Evolutionary conservation across 148 eudicot species (phyloP), one percentile per base, ranked within the genome.

Genomic region (Diospyros kaki): DNA sequence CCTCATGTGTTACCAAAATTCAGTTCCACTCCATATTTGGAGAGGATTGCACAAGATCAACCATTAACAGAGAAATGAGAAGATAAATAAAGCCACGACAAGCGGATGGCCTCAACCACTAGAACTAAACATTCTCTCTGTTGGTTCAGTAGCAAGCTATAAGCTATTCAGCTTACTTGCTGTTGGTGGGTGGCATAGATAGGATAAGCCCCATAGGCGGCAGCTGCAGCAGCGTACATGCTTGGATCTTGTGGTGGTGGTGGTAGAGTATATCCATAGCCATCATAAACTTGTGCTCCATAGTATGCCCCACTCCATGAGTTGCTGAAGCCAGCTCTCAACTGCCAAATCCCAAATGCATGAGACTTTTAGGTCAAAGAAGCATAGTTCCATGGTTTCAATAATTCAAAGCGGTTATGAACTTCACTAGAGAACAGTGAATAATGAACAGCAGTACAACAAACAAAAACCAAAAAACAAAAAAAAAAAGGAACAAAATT

Each of bases 231-330:
- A 14, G 88, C 88, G 64, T 92, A 94, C 98, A 94, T 85, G 79
- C 82, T 76, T 45, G 96, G 98, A 81, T 92, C 93, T 10, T 87
- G 92, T n/a, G 91, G 92, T n/a, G 91, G 93, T 15, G 87, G 92
- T 6, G 92, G 95, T 73, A 94, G 14, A 4, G 89, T 84, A 60
- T 87, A 94, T 15, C 92, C 96, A 60, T 89, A 94, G 4, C 94
- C 92, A 4, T 94, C 96, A 28, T 87, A 92, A 12, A 87, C 76
- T 13, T 78, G 96, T 4, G 89, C 92, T 64, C 98, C 98, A 53
- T 92, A 92, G 83, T 89, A 94, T 65, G 90, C 83, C 38, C 96
- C 89, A 2, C 78, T 87, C 98, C 97, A 94, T 65, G 86, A 94
- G 72, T 84, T 87, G 44, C 90, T 86, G 75, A 84, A 94, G 17